phyloP scores from a whole-genome alignment of 805 yeast genomes.

The Ogataea haglerorum region DNA sequence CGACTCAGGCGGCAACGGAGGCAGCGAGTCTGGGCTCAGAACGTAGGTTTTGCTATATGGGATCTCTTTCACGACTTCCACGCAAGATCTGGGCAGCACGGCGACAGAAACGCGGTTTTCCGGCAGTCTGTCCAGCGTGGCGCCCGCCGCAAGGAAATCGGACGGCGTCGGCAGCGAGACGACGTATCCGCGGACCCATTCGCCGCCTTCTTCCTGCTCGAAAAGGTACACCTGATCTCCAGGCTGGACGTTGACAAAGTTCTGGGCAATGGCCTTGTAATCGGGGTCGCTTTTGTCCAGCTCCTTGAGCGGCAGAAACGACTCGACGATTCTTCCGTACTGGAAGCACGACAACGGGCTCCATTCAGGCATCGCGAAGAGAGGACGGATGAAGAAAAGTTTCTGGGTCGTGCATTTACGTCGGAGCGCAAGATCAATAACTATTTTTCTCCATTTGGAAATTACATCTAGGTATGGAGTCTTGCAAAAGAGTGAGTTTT shows the following conservation, averaged over 20 bases:
- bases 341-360: constrained; percentile 43
- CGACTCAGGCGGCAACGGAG: constrained; percentile 51
- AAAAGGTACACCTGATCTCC: constrained; percentile 79
- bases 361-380: constrained; percentile 36
- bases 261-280: constrained; percentile 10
- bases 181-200: constrained; percentile 81
- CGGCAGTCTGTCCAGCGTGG: constrained; percentile 61
- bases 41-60: constrained; percentile 12
- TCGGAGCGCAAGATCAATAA: neutral
- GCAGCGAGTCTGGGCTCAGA: constrained; percentile 30
- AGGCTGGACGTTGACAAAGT: constrained; percentile 51
- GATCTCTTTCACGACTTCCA: constrained; percentile 42
- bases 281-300: constrained; percentile 8
- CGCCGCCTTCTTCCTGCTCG: constrained; percentile 49
- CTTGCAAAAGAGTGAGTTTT: constrained; percentile 8
- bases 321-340: constrained; percentile 41
- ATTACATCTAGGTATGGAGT: constrained; percentile 5
- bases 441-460: constrained; percentile 9
- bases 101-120: constrained; percentile 50
- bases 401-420: constrained; percentile 5
- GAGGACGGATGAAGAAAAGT: constrained; percentile 2
- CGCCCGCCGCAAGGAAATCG: constrained; percentile 60
- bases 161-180: constrained; percentile 66
- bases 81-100: constrained; percentile 58
- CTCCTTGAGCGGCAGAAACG: constrained; percentile 45